A percentile compares a stretch with the other conserved stretches of the same genome.
Evolutionary conservation across 106 monocot genomes (phyloP).

Genomic region (Platanthera guangdongensis): DNA sequence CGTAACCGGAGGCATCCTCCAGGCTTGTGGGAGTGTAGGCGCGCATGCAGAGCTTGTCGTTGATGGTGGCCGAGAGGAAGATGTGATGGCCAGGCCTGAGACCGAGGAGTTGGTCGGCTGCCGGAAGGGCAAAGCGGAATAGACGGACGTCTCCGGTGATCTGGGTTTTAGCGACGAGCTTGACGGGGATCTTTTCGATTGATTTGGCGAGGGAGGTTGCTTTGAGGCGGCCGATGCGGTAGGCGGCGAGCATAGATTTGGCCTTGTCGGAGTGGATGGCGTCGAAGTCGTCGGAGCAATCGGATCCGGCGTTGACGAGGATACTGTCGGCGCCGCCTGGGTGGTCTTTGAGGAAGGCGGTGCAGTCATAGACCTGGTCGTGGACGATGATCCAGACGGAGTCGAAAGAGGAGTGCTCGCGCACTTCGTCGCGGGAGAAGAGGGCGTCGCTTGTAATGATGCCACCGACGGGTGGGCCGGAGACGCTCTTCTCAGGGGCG

Average conservation of each 20-base stretch:
- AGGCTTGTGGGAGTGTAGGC: slow-evolving; percentile 89
- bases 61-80: slow-evolving; percentile 53
- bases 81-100: slow-evolving; percentile 85
- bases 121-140: slow-evolving; percentile 76
- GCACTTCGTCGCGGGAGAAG: slow-evolving; percentile 55
- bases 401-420: slow-evolving; percentile 45
- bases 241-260: slow-evolving; percentile 66
- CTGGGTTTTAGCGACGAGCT: slow-evolving; percentile 42
- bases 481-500: slow-evolving; percentile 30
- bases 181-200: slow-evolving; percentile 58
- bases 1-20: slow-evolving; percentile 54
- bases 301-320: slow-evolving; percentile 85
- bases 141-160: slow-evolving; percentile 59
- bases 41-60: slow-evolving; percentile 78
- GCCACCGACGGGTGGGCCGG: slow-evolving; percentile 25
- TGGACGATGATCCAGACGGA: slow-evolving; percentile 92
- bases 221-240: slow-evolving; percentile 73
- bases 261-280: slow-evolving; percentile 97
- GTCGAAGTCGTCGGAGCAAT: slow-evolving; percentile 95
- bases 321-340: slow-evolving; percentile 93
- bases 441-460: slow-evolving; percentile 18
- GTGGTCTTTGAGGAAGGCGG: slow-evolving; percentile 84
- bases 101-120: slow-evolving; percentile 47
- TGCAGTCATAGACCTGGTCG: slow-evolving; percentile 85
- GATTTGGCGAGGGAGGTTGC: slow-evolving; percentile 34